Base-by-base conservation (phyloP, 2,329 filamentous ascomycete genomes). In the Teratosphaeriaceae sp. region DNA sequence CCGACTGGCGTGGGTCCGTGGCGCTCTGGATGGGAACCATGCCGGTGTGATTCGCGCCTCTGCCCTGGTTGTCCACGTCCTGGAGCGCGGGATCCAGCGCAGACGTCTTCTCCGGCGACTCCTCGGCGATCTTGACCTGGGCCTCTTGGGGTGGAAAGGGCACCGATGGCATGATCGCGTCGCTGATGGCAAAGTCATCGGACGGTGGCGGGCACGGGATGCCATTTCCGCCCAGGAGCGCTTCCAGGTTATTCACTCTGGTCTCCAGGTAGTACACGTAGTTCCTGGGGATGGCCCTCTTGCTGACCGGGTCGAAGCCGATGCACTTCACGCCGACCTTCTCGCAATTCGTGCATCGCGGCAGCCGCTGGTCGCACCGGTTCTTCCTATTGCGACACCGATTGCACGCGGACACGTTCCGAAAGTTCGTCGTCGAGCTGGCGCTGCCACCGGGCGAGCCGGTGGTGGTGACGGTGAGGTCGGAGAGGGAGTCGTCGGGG, bases 211-310 rank as follows among this genome's bases (percentile, higher is more conserved):
- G 82, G 56, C 85, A 92, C 12, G 80, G 51, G 45, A 96, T 78
- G 34, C 76, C 75, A 57, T 88, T 80, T 23, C 79, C 72, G 33
- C 72, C 70, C 38, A 97, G 75, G 27, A 92, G 68, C 24, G 75
- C 75, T 65, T 97, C 90, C 22, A 97, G 79, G 65, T 92, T 86
- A 48, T 82, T 77, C 42, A 96, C 79, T 46, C 90, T 77, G 21
- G 84, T 86, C 65, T 97, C 90, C 46, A 97, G 81, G 62, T 95
- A 97, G 67, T 85, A 95, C 38, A 97, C 88, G 70, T 97, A 97
- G 65, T 84, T 87, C 50, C 56, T 48, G 38, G 90, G 90, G 45
- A 97, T 95, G 67, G 96, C 88, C 60, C 86, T 82, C 73, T 96
- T 96, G 19, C 88, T 94, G 59, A 96, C 95, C 24, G 90, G 89